phyloP scores from a whole-genome alignment of 1,284 basidiomycete species.

The Tylopilus orsonianus region DNA sequence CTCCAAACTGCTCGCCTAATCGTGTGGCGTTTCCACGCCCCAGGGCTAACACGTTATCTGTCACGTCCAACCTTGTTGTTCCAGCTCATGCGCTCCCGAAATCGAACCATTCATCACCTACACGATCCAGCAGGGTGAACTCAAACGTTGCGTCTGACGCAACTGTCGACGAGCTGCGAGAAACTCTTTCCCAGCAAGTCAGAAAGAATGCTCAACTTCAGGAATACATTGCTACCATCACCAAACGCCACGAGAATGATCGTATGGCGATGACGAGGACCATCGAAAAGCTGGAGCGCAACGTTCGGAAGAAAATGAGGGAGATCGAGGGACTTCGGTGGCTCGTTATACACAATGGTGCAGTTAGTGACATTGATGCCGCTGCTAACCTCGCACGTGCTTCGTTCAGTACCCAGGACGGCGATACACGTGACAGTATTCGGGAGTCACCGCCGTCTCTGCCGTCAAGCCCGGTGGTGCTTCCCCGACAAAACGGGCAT shows the following conservation, averaged over 20 bases:
- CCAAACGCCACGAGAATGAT: constrained; percentile 45
- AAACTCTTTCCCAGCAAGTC: constrained; percentile 34
- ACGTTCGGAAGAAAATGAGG: constrained; percentile 41
- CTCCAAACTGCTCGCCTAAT: constrained; percentile 21
- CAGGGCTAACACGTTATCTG: constrained; percentile 32
- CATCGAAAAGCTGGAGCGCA: constrained; percentile 44
- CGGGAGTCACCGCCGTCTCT: constrained; percentile 9
- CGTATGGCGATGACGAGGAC: constrained; percentile 39
- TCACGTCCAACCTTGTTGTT: constrained; percentile 29
- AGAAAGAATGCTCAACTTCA: constrained; percentile 39
- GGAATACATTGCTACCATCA: constrained; percentile 40
- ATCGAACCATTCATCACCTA: constrained; percentile 11
- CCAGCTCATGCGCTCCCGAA: constrained; percentile 13
- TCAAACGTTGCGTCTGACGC: constrained; percentile 10
- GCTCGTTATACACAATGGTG: constrained; percentile 44
- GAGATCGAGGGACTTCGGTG: constrained; percentile 51
- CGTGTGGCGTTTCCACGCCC: constrained; percentile 28
- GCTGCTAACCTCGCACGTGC: constrained; percentile 35
- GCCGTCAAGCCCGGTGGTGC: neutral
- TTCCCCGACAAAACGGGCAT: constrained; percentile 1
- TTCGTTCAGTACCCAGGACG: constrained; percentile 31
- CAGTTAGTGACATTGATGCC: constrained; percentile 33
- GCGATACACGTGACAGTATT: constrained; percentile 13
- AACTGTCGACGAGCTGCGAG: constrained; percentile 34
- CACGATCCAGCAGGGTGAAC: constrained; percentile 12